These are phyloP conservation scores for Crucibulum laeve DNA, from an alignment of 768 basidiomycete genomes.

Conservation along the genomic window DNA sequence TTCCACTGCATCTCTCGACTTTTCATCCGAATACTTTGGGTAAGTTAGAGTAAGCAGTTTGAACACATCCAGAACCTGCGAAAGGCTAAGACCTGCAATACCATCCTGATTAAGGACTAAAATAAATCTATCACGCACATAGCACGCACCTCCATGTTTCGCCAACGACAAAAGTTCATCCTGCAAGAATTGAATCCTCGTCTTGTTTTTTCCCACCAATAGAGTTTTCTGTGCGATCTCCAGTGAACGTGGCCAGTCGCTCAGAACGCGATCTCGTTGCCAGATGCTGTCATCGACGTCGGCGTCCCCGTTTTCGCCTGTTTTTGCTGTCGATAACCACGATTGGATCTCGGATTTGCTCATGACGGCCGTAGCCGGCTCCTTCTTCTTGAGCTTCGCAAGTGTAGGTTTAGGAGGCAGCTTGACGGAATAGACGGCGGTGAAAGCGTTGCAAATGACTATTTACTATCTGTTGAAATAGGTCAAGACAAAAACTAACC, in stretches of 20 bases:
- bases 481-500: neutral
- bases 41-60: constrained; percentile 71
- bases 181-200: constrained; percentile 52
- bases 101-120: neutral
- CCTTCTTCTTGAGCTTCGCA: constrained; percentile 47
- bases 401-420: constrained; percentile 35
- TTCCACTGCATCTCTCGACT: constrained; percentile 71
- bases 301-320: constrained; percentile 22
- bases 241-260: constrained; percentile 53
- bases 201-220: constrained; percentile 49
- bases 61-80: constrained; percentile 68
- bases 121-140: neutral
- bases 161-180: constrained; percentile 58
- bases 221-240: constrained; percentile 48
- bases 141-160: constrained; percentile 49
- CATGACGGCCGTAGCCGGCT: constrained; percentile 31
- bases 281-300: constrained; percentile 32
- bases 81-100: constrained; percentile 49
- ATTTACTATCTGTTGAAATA: neutral
- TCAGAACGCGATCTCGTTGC: constrained; percentile 49
- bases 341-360: constrained; percentile 56
- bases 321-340: constrained; percentile 52
- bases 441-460: neutral
- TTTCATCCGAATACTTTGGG: constrained; percentile 70
- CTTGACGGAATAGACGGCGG: constrained; percentile 15